Base-by-base conservation (phyloP, 441 rosid genomes). In the Croton setiger region DNA sequence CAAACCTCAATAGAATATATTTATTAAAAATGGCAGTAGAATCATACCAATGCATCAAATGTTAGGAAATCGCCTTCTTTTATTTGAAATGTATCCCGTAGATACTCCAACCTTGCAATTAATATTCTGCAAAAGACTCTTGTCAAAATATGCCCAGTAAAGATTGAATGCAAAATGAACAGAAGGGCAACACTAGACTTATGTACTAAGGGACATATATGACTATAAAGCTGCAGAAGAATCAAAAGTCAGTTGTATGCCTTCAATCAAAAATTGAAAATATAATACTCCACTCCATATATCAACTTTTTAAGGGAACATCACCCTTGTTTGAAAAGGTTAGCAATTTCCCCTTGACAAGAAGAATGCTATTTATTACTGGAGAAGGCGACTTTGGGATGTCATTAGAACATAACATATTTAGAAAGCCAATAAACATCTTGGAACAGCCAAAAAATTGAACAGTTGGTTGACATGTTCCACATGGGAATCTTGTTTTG, bases 11-110 rank as follows among this genome's bases (percentile, higher is more conserved):
- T n/a, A 17, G 43, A 72, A 47, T 56, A 58, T 49, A 75, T 21
- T 64, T 7, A 14, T 62, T 21, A 37, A 43, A 63, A 48, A 55
- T 64, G 41, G 49, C 20, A 61, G 54, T 51, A 71, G 68, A 76
- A 73, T 60, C 79, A 73, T 88, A 92, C 99, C 97, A 90, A 76
- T 63, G 98, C 99, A 90, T 92, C 99, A 68, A 94, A 94, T 31
- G 96, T 88, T 63, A 94, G 83, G 75, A 94, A 94, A 77, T 94
- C 97, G 43, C 98, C 98, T 84, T 90, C 98, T 84, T 94, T 94
- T 81, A 94, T 94, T 72, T 94, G 99, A 81, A 92, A 94, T 15
- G 93, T 88, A 75, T 94, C 99, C 23, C 91, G 85, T 58, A 94
- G 79, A 55, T 90, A 92, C 80, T 92, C 99, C 89, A 94, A 81